Evolutionary conservation across 2,329 filamentous ascomycete species (phyloP), one percentile per base, ranked within the genome.

Genomic region (Cordyceps javanica): DNA sequence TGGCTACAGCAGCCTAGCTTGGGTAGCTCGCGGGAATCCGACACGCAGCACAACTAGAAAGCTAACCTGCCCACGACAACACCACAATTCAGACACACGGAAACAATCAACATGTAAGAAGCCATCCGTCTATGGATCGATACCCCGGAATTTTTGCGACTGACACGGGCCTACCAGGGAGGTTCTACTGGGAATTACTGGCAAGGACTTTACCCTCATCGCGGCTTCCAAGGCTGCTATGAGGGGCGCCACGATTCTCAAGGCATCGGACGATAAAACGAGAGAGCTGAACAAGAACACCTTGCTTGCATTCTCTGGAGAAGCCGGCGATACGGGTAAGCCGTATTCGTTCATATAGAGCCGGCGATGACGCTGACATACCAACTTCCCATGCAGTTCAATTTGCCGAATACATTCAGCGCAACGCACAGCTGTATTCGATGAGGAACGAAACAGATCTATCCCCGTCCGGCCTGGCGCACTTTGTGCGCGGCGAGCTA

Each of bases 361-460:
- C 28, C 21, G 45, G 38, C 14, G 16, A 51, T 21, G 30, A 48
- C 23, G 26, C 39, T 46, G 25, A 54, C 42, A 19, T 45, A 39
- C 36, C n/a, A 13, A 38, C 23, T 7, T 28, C 28, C 14, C 39
- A 44, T 26, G 36, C 71, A 96, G 92, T 97, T 62, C 93, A 99
- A 87, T 99, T 99, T 74, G 90, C 95, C 73, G 94, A 99, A 78
- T 99, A 93, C 78, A 95, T 99, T 73, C 92, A 97, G 83, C 92
- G 93, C 72, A 99, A 99, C 75, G 87, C 94, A 62, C 91, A 96
- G 77, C 88, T 99, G 70, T 99, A 99, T 79, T 91, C 90, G 65
- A 99, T 97, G 92, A 91, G 95, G 70, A 97, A 97, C 73, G 89
- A 91, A 75, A 89, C 89, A 70, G 91, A 97, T 69, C 85, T 99